phyloP scores from a whole-genome alignment of 805 yeast species.

The Candida orba region DNA sequence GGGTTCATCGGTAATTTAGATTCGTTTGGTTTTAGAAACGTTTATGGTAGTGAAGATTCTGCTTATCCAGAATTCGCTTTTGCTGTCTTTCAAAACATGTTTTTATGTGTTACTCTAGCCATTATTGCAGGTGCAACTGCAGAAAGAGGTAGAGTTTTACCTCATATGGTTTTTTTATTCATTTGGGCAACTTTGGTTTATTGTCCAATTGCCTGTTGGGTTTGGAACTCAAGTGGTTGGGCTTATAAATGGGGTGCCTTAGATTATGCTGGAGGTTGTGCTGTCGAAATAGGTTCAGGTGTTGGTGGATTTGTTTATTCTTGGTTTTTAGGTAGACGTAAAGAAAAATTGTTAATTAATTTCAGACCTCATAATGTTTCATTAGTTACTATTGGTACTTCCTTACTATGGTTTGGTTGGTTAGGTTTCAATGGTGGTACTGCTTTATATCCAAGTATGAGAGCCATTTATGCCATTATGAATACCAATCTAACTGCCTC shows the following conservation, averaged over 20 bases:
- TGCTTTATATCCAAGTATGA: constrained; percentile 71
- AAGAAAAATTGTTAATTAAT: constrained; percentile 66
- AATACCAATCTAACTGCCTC: constrained; percentile 88
- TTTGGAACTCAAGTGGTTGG: constrained; percentile 94
- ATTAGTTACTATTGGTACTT: constrained; percentile 82
- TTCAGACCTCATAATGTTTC: constrained; percentile 95
- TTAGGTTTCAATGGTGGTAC: constrained; percentile 91
- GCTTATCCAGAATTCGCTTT: constrained; percentile 77
- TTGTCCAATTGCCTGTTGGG: constrained; percentile 94
- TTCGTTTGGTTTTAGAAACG: constrained; percentile 73
- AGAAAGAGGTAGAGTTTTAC: constrained; percentile 86
- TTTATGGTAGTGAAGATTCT: constrained; percentile 40
- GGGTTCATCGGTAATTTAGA: constrained; percentile 83
- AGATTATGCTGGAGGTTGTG: constrained; percentile 98
- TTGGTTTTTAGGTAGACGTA: constrained; percentile 75
- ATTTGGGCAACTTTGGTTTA: constrained; percentile 88
- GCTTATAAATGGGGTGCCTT: constrained; percentile 86
- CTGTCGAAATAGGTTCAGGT: constrained; percentile 90
- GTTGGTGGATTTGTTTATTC: constrained; percentile 84
- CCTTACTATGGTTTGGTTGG: constrained; percentile 92
- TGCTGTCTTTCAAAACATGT: constrained; percentile 87
- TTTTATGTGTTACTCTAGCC: constrained; percentile 84
- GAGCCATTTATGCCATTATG: constrained; percentile 85
- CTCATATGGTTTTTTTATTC: constrained; percentile 75
- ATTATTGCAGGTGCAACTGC: constrained; percentile 90